phyloP scores from a whole-genome alignment of 2,329 filamentous ascomycete genomes.

The Pseudogymnoascus pannorum region DNA sequence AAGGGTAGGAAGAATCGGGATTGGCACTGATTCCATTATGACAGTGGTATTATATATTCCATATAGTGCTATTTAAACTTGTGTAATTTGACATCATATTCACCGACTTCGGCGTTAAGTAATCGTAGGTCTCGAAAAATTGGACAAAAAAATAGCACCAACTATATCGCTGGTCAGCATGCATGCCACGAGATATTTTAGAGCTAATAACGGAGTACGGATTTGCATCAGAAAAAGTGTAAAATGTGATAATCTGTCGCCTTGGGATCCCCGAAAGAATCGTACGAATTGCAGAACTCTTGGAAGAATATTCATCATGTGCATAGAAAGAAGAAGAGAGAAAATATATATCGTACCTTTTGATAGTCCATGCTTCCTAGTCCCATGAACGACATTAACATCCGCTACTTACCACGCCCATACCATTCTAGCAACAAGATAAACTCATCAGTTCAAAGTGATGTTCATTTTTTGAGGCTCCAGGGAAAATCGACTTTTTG shows the following conservation, averaged over 20 bases:
- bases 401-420: background rate
- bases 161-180: background rate
- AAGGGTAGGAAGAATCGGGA: background rate
- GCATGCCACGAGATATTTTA: background rate
- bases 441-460: background rate
- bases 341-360: background rate
- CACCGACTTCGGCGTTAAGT: background rate
- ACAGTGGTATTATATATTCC: background rate
- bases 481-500: slow-evolving; percentile 6
- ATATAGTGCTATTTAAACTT: background rate
- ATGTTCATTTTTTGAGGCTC: slow-evolving; percentile 2
- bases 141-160: background rate
- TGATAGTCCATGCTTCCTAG: background rate
- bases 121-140: background rate
- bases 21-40: background rate
- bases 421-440: background rate
- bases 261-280: slow-evolving; percentile 18
- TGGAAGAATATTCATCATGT: slow-evolving; percentile 22
- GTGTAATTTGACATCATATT: background rate
- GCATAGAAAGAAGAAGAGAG: background rate
- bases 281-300: slow-evolving; percentile 29
- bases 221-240: slow-evolving; percentile 23
- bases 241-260: slow-evolving; percentile 24
- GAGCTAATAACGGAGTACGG: background rate
- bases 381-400: background rate